Conservation (phyloP, 805 yeast genomes). For the Yarrowia sp. region DNA sequence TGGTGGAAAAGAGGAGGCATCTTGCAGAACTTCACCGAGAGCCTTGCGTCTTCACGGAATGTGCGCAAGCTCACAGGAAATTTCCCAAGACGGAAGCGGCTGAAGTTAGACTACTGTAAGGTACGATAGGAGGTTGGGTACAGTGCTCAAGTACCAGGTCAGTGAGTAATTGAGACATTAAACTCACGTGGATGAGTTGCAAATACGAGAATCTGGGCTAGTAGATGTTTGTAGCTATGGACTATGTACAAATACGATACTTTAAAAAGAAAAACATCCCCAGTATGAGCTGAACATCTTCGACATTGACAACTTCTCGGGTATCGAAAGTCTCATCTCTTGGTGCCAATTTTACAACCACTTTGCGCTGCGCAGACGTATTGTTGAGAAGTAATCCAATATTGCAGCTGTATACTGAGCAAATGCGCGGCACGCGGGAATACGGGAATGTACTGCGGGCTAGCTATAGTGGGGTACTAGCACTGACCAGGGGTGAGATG, state of each 20-base stretch:
- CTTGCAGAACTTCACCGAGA: neutral
- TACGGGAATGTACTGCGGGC: neutral
- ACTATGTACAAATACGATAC: too few relatives aligned
- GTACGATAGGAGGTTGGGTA: too few relatives aligned
- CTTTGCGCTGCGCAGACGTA: neutral
- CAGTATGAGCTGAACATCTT: too few relatives aligned
- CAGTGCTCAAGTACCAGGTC: too few relatives aligned
- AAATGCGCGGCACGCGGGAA: conserved; percentile 5
- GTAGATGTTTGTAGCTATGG: too few relatives aligned
- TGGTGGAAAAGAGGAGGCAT: neutral
- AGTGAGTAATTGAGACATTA: too few relatives aligned
- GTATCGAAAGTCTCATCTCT: neutral
- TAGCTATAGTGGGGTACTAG: neutral
- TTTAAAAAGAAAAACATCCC: too few relatives aligned
- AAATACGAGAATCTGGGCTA: too few relatives aligned
- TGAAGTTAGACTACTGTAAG: neutral
- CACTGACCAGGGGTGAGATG: too few relatives aligned
- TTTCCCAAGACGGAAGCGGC: conserved; percentile 7
- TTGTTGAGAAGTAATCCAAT: neutral
- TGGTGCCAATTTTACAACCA: neutral
- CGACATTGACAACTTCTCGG: neutral
- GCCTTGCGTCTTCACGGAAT: neutral
- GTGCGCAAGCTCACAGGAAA: neutral
- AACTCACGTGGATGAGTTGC: too few relatives aligned
- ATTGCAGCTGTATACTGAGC: neutral